These are phyloP conservation scores for Lentinula edodes DNA, from an alignment of 768 basidiomycete genomes.

Conservation along the genomic window DNA sequence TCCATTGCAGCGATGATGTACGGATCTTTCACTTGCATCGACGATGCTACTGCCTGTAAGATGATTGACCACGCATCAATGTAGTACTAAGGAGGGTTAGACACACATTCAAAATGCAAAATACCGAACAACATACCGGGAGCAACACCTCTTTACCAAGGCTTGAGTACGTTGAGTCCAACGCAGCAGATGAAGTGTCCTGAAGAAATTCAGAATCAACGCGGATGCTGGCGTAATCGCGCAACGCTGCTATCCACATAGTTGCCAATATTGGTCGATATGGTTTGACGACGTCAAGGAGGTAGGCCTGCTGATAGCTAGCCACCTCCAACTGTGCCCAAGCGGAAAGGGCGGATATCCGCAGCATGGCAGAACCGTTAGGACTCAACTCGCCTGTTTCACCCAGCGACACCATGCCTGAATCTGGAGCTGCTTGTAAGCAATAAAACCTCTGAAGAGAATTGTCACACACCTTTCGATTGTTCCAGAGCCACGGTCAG, in stretches of 20 bases:
- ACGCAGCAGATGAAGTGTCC: slow-evolving; percentile 64
- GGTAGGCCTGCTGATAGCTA: slow-evolving; percentile 65
- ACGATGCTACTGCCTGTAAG: slow-evolving; percentile 77
- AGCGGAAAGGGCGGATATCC: slow-evolving; percentile 87
- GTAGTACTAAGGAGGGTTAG: slow-evolving; percentile 64
- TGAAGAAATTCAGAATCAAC: slow-evolving; percentile 85
- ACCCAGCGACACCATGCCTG: slow-evolving; percentile 80
- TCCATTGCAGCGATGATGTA: slow-evolving; percentile 78
- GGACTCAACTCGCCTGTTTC: slow-evolving; percentile 84
- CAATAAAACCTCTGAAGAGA: neutral
- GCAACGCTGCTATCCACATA: slow-evolving; percentile 82
- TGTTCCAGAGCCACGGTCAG: slow-evolving; percentile 85
- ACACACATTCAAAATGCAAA: neutral
- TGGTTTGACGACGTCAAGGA: slow-evolving; percentile 77
- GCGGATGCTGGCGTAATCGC: slow-evolving; percentile 89
- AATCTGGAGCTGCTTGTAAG: slow-evolving; percentile 40
- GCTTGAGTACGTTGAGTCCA: slow-evolving; percentile 82
- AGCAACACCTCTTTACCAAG: slow-evolving; percentile 87
- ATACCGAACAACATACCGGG: slow-evolving; percentile 54
- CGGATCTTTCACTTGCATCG: slow-evolving; percentile 67
- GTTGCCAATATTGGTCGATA: slow-evolving; percentile 69
- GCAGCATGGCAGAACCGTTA: slow-evolving; percentile 92
- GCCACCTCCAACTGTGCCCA: slow-evolving; percentile 93
- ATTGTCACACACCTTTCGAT: slow-evolving; percentile 60
- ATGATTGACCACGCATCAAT: slow-evolving; percentile 75